phyloP scores from a whole-genome alignment of 352 stramenopile genomes.

The Phytophthora brassicae region DNA sequence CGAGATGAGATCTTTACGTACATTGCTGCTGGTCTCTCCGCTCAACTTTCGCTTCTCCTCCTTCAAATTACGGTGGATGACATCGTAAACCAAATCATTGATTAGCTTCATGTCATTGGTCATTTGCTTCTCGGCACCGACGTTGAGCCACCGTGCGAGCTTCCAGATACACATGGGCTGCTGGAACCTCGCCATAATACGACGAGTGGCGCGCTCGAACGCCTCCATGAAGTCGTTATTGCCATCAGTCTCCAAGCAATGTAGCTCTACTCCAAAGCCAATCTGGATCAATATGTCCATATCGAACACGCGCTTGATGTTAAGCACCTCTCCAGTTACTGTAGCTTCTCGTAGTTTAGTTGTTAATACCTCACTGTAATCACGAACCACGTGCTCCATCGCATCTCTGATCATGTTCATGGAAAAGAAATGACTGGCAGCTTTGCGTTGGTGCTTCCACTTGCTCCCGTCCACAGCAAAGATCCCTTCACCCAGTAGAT shows the following conservation, averaged over 20 bases:
- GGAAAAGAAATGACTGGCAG: conserved; percentile 88
- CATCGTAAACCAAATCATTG: conserved; percentile 25
- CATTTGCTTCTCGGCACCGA: conserved; percentile 31
- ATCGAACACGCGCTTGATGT: conserved; percentile 60
- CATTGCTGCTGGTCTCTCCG: conserved; percentile 13
- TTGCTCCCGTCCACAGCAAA: conserved; percentile 61
- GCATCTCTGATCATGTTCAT: conserved; percentile 52
- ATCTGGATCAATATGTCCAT: conserved; percentile 76
- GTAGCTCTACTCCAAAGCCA: conserved; percentile 65
- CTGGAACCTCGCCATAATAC: conserved; percentile 42
- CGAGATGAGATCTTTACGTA: conserved; percentile 42
- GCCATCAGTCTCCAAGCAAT: conserved; percentile 35
- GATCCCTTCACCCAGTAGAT: conserved; percentile 80
- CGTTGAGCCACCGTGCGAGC: conserved; percentile 32
- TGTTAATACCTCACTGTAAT: conserved; percentile 37
- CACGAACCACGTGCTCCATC: conserved; percentile 50
- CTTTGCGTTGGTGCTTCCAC: conserved; percentile 83
- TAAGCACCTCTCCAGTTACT: conserved; percentile 21
- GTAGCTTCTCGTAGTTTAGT: conserved; percentile 22
- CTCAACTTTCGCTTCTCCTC: conserved; percentile 7
- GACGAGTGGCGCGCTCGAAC: conserved; percentile 35
- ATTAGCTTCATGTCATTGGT: conserved; percentile 29
- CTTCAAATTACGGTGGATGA: conserved; percentile 22
- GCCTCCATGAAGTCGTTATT: conserved; percentile 37
- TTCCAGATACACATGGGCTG: conserved; percentile 44